Conservation (phyloP, 2,329 filamentous ascomycete species). For the Chaetomium strumarium region DNA sequence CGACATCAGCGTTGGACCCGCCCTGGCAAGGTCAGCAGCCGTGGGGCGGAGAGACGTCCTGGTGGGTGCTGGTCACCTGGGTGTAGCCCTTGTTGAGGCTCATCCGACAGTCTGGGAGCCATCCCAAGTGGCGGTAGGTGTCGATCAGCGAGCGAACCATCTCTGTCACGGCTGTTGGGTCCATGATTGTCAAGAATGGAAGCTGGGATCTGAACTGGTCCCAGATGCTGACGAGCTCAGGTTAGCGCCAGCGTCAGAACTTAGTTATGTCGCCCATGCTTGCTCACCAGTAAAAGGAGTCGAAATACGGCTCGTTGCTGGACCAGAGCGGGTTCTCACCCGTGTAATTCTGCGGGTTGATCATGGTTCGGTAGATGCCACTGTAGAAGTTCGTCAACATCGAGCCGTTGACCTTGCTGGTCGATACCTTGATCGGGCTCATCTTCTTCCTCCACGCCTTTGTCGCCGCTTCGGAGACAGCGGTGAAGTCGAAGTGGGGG, state of each 20-base stretch:
- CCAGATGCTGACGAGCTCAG: constrained; percentile 47
- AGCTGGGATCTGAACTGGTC: constrained; percentile 65
- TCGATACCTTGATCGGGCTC: constrained; percentile 49
- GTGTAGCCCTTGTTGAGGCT: constrained; percentile 68
- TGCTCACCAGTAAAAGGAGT: constrained; percentile 64
- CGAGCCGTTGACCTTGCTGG: constrained; percentile 45
- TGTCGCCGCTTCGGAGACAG: constrained; percentile 45
- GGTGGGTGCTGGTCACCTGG: constrained; percentile 38
- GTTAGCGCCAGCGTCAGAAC: constrained; percentile 10
- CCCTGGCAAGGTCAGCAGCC: constrained; percentile 40
- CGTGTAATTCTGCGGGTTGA: constrained; percentile 68
- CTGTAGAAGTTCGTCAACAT: constrained; percentile 63
- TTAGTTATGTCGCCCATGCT: neutral
- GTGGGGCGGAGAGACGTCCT: constrained; percentile 7
- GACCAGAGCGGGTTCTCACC: constrained; percentile 65
- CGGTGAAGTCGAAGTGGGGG: constrained; percentile 59
- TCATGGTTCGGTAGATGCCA: constrained; percentile 65
- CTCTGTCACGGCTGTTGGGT: constrained; percentile 55
- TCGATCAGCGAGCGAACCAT: constrained; percentile 69
- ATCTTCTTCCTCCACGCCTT: constrained; percentile 58
- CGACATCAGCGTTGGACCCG: constrained; percentile 66
- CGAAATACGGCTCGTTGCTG: constrained; percentile 63
- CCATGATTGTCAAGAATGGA: constrained; percentile 62
- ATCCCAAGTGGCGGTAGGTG: constrained; percentile 63
- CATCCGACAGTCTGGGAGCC: constrained; percentile 71